These are phyloP conservation scores for Daedaleopsis sinensis DNA, from an alignment of 768 basidiomycete species.

Conservation along the genomic window DNA sequence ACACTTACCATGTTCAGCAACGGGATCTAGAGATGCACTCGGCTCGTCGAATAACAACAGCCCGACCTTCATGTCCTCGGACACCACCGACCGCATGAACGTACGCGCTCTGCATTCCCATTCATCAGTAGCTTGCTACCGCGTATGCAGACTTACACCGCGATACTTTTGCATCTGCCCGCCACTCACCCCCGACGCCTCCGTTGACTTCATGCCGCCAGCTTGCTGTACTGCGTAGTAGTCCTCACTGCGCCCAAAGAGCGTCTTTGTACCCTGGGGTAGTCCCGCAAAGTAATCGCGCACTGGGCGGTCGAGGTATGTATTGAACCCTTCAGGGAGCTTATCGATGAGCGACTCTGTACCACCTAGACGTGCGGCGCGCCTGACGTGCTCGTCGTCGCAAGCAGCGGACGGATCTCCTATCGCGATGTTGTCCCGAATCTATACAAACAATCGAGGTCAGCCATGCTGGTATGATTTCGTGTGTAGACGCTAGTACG, in stretches of 20 bases:
- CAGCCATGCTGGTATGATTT: no score
- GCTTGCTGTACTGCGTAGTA: conserved; percentile 45
- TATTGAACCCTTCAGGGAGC: conserved; percentile 68
- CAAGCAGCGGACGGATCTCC: conserved; percentile 61
- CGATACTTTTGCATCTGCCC: conserved; percentile 28
- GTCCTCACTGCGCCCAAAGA: conserved; percentile 58
- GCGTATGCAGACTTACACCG: conserved; percentile 14
- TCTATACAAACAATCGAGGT: conserved; percentile 41
- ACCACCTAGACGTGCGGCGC: conserved; percentile 73
- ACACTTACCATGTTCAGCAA: conserved; percentile 63
- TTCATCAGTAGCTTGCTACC: conserved; percentile 1
- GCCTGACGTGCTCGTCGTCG: conserved; percentile 59
- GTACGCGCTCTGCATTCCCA: conserved; percentile 24
- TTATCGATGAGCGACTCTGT: conserved; percentile 65
- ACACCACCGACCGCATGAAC: conserved; percentile 34
- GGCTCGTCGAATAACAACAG: conserved; percentile 34
- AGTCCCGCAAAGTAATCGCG: conserved; percentile 65
- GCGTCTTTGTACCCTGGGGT: conserved; percentile 59
- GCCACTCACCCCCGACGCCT: conserved; percentile 55
- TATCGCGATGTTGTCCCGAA: conserved; percentile 76
- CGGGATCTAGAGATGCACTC: conserved; percentile 39
- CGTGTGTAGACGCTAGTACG: conserved; percentile 24
- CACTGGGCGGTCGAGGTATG: conserved; percentile 77
- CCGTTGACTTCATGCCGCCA: conserved; percentile 53
- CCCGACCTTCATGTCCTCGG: conserved; percentile 29